Evolutionary conservation across 192 early-diverging fungal species (phyloP).

Genomic region (Lobosporangium transversale): DNA sequence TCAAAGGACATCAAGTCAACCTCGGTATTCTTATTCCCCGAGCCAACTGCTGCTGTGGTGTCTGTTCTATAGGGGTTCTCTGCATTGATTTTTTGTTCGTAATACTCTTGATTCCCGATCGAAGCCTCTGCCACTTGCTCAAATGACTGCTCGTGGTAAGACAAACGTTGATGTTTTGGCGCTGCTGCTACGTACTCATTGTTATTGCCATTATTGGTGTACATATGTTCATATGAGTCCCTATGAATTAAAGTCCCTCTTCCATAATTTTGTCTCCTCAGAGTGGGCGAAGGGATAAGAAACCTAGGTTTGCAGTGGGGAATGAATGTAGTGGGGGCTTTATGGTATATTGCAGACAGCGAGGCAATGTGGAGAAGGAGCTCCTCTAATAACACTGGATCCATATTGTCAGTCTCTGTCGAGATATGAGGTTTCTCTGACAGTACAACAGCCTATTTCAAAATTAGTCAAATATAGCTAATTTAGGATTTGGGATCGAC

Average conservation of each 20-base stretch:
- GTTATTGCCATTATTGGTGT: conserved; percentile 3
- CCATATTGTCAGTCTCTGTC: conserved; percentile 93
- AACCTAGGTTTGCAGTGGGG: conserved; percentile 67
- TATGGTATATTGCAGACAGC: conserved; percentile 92
- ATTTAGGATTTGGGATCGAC: too few relatives aligned
- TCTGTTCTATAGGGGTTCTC: conserved; percentile 50
- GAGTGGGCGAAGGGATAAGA: conserved; percentile 61
- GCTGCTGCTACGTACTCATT: conserved; percentile 10
- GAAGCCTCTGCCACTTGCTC: conserved; percentile 50
- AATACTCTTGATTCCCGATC: conserved; percentile 51
- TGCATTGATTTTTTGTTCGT: conserved; percentile 45
- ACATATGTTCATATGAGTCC: conserved; percentile 23
- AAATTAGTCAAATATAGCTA: conserved; percentile 1
- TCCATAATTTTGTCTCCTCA: conserved; percentile 53
- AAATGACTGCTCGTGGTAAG: conserved; percentile 47
- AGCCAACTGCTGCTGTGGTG: conserved; percentile 16
- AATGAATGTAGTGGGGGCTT: conserved; percentile 88
- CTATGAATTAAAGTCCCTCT: conserved; percentile 27
- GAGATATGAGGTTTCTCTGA: conserved; percentile 95
- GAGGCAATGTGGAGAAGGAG: conserved; percentile 87
- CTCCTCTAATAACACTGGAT: conserved; percentile 85
- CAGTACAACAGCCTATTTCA: conserved; percentile 90
- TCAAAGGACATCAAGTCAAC: conserved; percentile 51
- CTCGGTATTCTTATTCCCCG: conserved; percentile 19
- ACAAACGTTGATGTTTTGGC: conserved; percentile 45